Evolutionary conservation across 805 yeast genomes (phyloP).

Genomic region (Ogataea zsoltii): DNA sequence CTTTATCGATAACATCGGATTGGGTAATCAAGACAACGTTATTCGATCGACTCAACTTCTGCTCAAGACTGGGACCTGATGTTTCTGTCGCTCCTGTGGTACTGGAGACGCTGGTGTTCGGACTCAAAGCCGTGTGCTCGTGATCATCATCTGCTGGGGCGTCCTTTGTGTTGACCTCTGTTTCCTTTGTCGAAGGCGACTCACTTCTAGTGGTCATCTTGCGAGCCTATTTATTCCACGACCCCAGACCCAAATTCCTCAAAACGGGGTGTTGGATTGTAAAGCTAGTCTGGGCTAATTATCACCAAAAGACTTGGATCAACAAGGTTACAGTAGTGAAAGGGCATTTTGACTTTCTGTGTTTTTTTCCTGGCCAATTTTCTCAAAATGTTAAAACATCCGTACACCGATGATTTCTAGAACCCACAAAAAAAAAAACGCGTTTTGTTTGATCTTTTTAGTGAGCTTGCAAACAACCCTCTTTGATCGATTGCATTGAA

Average conservation of each 20-base stretch:
- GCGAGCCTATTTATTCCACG: background rate
- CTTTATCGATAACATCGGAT: slow-evolving; percentile 32
- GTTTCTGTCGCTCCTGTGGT: background rate
- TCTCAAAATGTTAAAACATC: too few relatives aligned
- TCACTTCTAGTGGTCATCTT: slow-evolving; percentile 5
- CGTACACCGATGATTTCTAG: too few relatives aligned
- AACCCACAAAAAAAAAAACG: too few relatives aligned
- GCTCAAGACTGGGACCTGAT: slow-evolving; percentile 6
- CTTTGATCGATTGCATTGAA: too few relatives aligned
- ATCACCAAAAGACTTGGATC: too few relatives aligned
- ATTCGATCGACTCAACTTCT: slow-evolving; percentile 26
- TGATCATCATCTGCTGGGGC: slow-evolving; percentile 6
- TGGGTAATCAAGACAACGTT: slow-evolving; percentile 30
- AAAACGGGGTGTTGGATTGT: too few relatives aligned
- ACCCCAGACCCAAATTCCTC: too few relatives aligned
- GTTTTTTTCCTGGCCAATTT: too few relatives aligned
- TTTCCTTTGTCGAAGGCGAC: slow-evolving; percentile 10
- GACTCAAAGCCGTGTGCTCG: slow-evolving; percentile 6
- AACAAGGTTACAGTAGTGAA: too few relatives aligned
- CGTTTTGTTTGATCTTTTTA: background rate
- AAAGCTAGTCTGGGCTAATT: too few relatives aligned
- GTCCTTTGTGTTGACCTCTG: slow-evolving; percentile 1
- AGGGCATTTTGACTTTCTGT: too few relatives aligned
- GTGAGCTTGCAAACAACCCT: too few relatives aligned
- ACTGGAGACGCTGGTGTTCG: background rate